Evolutionary conservation across 1,139 yeast genomes (phyloP), one percentile per base, ranked within the genome.

Genomic region (Tardiomyces blankii): DNA sequence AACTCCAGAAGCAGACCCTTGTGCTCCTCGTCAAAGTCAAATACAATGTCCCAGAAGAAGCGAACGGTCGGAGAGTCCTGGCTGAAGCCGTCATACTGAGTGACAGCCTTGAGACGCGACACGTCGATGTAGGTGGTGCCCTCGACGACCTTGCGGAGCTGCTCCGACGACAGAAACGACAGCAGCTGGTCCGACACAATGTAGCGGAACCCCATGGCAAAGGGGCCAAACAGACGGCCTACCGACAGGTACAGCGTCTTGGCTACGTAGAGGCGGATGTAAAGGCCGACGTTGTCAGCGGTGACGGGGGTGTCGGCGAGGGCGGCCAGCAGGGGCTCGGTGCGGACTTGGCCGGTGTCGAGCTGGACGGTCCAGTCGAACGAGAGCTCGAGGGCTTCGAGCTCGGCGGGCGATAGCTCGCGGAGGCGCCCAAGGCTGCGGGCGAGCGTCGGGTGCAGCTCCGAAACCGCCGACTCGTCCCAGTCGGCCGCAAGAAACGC

Each of bases 1-100:
- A 61, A 61, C 46, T 57, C 55, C 41, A 60, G 46, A 16, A 61
- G 48, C 27, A 42, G 49, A 35, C 47, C 51, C 38, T 49, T 48
- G 33, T 54, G 50, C 7, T 30, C 21, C 12, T 51, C 45, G n/a
- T 51, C 41, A 41, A 56, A 51, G 21, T 48, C 48, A n/a, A 44
- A 38, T 16, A 59, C 51, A 28, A 54, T 44, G 14, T 51, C 41
- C 59, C 60, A 54, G 42, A 57, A 52, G 41, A 46, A 35, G 25
- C 33, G 21, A 18, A 59, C 44, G 3, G 56, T 50, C 1, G 47
- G 48, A 11, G 59, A 58, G 39, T 33, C 39, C 13, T 25, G 2
- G 44, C 32, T n/a, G 42, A 42, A 55, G 1, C 54, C 56, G 7
- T 48, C 56, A 9, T 48, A 51, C 43, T 58, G 57, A 3, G 44